Evolutionary conservation across 2,329 filamentous ascomycete species (phyloP).

Genomic region (Orbilia brochopaga): DNA sequence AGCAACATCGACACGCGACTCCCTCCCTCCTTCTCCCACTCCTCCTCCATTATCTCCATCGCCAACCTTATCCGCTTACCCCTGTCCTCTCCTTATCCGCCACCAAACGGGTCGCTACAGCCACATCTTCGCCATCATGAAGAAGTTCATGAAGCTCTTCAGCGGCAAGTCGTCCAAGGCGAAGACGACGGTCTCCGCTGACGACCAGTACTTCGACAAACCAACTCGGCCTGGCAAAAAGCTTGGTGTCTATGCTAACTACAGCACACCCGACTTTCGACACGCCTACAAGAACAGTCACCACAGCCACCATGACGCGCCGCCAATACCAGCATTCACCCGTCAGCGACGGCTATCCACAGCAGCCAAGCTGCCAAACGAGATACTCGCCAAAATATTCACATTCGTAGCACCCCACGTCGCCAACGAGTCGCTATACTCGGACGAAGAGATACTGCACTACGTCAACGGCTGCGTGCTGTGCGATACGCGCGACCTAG

Average conservation of each 20-base stretch:
- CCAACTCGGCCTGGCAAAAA: conserved; percentile 32
- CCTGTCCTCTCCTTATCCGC: conserved; percentile 21
- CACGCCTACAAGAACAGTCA: conserved; percentile 40
- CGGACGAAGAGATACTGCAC: conserved; percentile 76
- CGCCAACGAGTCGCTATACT: conserved; percentile 76
- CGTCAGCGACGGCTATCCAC: conserved; percentile 31
- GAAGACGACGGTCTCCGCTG: conserved; percentile 29
- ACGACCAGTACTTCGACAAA: conserved; percentile 42
- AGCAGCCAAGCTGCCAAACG: conserved; percentile 67
- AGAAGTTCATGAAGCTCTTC: conserved; percentile 47
- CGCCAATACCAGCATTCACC: conserved; percentile 33
- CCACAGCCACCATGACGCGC: conserved; percentile 26
- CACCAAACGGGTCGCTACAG: conserved; percentile 29
- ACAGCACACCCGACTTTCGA: conserved; percentile 49
- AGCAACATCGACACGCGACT: not conserved
- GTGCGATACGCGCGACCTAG: conserved; percentile 87
- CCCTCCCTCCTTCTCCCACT: not conserved
- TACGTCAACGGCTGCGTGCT: conserved; percentile 85
- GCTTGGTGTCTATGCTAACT: conserved; percentile 38
- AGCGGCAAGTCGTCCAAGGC: conserved; percentile 34
- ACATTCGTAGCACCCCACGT: conserved; percentile 81
- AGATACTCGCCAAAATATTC: conserved; percentile 79
- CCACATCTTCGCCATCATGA: conserved; percentile 26
- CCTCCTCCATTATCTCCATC: conserved; percentile 7
- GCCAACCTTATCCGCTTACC: conserved; percentile 11